Evolutionary conservation across 345 rosid species (phyloP).

Genomic region (Gossypium australe): DNA sequence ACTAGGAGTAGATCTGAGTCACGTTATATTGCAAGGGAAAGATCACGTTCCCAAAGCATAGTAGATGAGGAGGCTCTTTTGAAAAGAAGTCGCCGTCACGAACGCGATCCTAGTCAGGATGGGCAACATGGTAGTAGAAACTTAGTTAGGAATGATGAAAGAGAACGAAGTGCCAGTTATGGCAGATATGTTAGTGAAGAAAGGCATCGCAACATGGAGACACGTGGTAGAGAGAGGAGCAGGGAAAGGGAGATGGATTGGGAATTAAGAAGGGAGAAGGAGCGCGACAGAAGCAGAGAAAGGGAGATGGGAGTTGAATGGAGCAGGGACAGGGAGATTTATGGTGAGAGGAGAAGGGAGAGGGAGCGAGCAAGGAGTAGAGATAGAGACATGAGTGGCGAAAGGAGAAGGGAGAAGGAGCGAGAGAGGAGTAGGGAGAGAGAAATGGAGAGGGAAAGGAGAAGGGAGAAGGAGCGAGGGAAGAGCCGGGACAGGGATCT

Average conservation of each 20-base stretch:
- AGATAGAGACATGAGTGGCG: slow-evolving; percentile 26
- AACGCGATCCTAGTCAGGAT: slow-evolving; percentile 29
- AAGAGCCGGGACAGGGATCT: slow-evolving; percentile 43
- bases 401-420: slow-evolving; percentile 32
- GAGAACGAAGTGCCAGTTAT: slow-evolving; percentile 32
- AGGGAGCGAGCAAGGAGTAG: slow-evolving; percentile 28
- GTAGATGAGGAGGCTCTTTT: slow-evolving; percentile 38
- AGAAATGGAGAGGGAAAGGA: slow-evolving; percentile 19
- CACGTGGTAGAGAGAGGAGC: slow-evolving; percentile 15
- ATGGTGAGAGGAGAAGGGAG: slow-evolving; percentile 25
- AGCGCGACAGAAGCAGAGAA: slow-evolving; percentile 13
- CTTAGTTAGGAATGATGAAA: slow-evolving; percentile 33
- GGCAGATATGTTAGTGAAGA: slow-evolving; percentile 38
- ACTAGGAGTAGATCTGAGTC: slow-evolving; percentile 45
- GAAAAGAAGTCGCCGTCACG: slow-evolving; percentile 29
- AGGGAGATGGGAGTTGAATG: slow-evolving; percentile 12
- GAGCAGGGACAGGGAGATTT: slow-evolving; percentile 19
- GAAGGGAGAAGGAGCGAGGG: slow-evolving; percentile 35
- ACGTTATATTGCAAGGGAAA: slow-evolving; percentile 41
- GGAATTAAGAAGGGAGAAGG: slow-evolving; percentile 24
- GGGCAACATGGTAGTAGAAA: slow-evolving; percentile 36
- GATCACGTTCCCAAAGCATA: slow-evolving; percentile 43
- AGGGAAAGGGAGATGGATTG: slow-evolving; percentile 9
- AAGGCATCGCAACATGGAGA: slow-evolving; percentile 32
- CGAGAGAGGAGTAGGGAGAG: slow-evolving; percentile 13